Evolutionary conservation across 139 green algal species (phyloP).

Genomic region (Chlamydomonas asymmetrica): DNA sequence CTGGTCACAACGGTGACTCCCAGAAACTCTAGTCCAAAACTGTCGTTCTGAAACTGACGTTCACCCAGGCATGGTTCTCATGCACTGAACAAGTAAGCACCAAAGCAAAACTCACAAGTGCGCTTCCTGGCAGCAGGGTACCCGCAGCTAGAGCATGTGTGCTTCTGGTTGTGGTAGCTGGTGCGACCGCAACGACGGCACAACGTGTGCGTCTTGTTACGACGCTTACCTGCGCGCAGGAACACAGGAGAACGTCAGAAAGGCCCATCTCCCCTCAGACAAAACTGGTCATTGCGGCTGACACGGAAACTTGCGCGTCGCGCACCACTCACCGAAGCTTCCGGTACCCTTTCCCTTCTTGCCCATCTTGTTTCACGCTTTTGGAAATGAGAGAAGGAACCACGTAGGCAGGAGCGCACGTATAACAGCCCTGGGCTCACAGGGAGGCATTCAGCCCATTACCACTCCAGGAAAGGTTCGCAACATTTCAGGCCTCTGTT

Average conservation of each 20-base stretch:
- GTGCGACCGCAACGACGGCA: conserved; percentile 85
- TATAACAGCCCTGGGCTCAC: too few relatives aligned
- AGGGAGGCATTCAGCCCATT: too few relatives aligned
- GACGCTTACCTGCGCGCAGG: conserved; percentile 79
- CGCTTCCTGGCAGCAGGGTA: conserved; percentile 93
- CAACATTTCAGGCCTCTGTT: too few relatives aligned
- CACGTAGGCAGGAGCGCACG: too few relatives aligned
- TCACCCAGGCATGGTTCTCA: too few relatives aligned
- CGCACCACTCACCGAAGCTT: conserved; percentile 78
- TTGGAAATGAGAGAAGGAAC: too few relatives aligned
- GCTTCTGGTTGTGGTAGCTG: conserved; percentile 94
- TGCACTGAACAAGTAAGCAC: too few relatives aligned
- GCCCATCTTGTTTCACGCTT: too few relatives aligned
- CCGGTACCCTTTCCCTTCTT: conserved; percentile 96
- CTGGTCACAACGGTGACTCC: too few relatives aligned
- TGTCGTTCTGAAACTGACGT: neutral
- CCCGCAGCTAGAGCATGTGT: conserved; percentile 81
- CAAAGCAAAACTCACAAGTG: conserved; percentile 96
- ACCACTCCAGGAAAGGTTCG: too few relatives aligned
- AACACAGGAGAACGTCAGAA: neutral
- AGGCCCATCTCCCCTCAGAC: neutral
- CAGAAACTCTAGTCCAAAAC: too few relatives aligned
- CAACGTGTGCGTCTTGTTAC: conserved; percentile 95
- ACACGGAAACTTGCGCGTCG: neutral
- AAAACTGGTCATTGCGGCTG: neutral